A percentile compares a stretch with the other conserved stretches of the same genome.
phyloP scores from a whole-genome alignment of 352 stramenopile species.

The Phytophthora hibernalis region DNA sequence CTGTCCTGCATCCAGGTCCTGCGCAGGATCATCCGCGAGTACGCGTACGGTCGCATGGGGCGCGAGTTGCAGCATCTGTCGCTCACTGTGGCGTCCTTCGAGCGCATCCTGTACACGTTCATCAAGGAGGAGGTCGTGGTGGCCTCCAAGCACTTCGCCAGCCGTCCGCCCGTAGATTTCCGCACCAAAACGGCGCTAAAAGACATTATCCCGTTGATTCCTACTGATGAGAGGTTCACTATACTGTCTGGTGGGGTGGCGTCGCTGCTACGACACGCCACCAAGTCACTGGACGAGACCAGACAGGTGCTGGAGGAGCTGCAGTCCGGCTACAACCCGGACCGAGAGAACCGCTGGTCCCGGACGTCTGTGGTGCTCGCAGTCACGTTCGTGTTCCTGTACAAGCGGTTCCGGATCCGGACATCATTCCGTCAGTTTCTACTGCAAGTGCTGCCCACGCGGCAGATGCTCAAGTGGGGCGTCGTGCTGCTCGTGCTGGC shows the following conservation, averaged over 20 bases:
- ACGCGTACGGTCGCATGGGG: conserved; percentile 82
- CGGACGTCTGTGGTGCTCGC: conserved; percentile 70
- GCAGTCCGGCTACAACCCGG: conserved; percentile 84
- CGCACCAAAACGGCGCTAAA: conserved; percentile 85
- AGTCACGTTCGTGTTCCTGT: conserved; percentile 63
- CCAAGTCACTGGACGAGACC: conserved; percentile 85
- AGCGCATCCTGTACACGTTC: conserved; percentile 88
- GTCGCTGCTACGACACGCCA: conserved; percentile 82
- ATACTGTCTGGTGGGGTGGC: conserved; percentile 82
- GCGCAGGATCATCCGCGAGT: conserved; percentile 87
- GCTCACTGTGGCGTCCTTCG: conserved; percentile 85
- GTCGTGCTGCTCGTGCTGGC: conserved; percentile 55
- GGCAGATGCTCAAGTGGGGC: conserved; percentile 67
- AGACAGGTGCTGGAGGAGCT: conserved; percentile 80
- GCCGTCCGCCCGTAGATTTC: conserved; percentile 70
- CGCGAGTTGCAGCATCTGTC: conserved; percentile 88
- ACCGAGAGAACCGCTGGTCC: conserved; percentile 88
- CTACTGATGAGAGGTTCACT: conserved; percentile 80
- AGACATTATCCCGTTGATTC: conserved; percentile 89
- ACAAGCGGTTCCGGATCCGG: conserved; percentile 75
- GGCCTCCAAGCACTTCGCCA: conserved; percentile 69
- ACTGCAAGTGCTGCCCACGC: conserved; percentile 66
- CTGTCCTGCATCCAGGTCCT: conserved; percentile 82
- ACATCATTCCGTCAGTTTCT: conserved; percentile 79
- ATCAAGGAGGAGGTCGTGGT: conserved; percentile 90